Percentiles rank a stretch among this genome's conserved stretches.
Evolutionary conservation across 176 grass and related monocot genomes (phyloP).

Genomic region (Cocos nucifera): DNA sequence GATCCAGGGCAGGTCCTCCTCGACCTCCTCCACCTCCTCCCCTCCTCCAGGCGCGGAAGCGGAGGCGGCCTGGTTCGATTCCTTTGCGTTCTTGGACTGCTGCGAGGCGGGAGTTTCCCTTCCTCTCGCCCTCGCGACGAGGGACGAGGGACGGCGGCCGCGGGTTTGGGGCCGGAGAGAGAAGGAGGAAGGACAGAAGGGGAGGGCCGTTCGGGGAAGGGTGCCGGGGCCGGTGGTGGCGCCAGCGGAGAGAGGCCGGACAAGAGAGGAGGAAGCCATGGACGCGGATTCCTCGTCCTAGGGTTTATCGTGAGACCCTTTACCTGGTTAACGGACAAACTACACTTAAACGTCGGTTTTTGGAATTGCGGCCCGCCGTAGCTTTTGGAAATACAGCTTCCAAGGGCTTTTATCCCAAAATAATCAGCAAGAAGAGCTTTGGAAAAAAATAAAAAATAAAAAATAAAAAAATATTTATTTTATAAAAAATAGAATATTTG

Average conservation of each 20-base stretch:
- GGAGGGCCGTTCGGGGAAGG: constrained; percentile 6
- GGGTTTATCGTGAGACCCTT: constrained; percentile 44
- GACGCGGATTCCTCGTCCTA: constrained; percentile 17
- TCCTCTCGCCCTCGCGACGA: constrained; percentile 31
- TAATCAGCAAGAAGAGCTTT: too few species aligned
- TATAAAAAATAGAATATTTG: too few species aligned
- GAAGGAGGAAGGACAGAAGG: constrained; percentile 4
- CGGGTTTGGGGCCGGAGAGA: not conserved
- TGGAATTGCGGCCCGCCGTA: too few species aligned
- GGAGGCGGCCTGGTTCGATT: not conserved
- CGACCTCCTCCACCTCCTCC: constrained; percentile 63
- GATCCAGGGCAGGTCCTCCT: constrained; percentile 97
- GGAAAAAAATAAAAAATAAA: too few species aligned
- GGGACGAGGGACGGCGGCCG: constrained; percentile 6
- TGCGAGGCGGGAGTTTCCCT: constrained; percentile 14
- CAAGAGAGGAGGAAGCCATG: constrained; percentile 22
- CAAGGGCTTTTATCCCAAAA: too few species aligned
- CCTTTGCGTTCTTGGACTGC: constrained; percentile 30
- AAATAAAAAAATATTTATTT: too few species aligned
- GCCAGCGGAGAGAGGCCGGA: constrained; percentile 26
- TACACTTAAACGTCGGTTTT: too few species aligned
- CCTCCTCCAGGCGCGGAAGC: constrained; percentile 9
- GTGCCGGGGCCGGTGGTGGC: not conserved
- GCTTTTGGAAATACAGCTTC: too few species aligned
- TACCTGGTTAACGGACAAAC: too few species aligned